Evolutionary conservation across 352 stramenopile genomes (phyloP).

Genomic region (Albugo candida): DNA sequence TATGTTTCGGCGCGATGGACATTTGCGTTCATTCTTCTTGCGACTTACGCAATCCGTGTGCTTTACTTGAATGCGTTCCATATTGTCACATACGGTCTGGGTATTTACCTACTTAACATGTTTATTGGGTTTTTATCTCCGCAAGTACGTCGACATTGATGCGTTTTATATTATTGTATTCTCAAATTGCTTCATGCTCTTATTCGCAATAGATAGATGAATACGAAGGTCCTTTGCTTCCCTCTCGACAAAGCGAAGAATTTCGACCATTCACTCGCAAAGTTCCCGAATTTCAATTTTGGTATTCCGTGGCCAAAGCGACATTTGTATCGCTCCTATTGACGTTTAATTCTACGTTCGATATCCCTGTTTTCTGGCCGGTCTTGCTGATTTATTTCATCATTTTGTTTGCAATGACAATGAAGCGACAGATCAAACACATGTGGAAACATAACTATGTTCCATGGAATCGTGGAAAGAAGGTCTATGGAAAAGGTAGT

Average conservation of each 20-base stretch:
- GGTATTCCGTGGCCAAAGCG: constrained; percentile 82
- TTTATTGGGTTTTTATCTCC: constrained; percentile 98
- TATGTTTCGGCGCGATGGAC: constrained; percentile 87
- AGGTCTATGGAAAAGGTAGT: constrained; percentile 51
- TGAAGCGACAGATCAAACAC: constrained; percentile 98
- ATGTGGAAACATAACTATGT: constrained; percentile 99
- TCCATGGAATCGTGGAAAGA: constrained; percentile 90
- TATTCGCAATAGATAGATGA: constrained; percentile 39
- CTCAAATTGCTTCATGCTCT: not conserved
- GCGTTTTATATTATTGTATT: not conserved
- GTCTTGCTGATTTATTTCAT: constrained; percentile 99
- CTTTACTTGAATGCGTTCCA: constrained; percentile 90
- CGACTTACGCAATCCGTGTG: constrained; percentile 87
- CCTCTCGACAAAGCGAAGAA: constrained; percentile 79
- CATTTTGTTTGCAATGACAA: constrained; percentile 95
- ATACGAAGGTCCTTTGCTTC: constrained; percentile 70
- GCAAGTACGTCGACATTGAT: constrained; percentile 39
- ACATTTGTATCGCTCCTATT: constrained; percentile 86
- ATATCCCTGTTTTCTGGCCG: constrained; percentile 98
- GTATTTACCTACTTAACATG: constrained; percentile 98
- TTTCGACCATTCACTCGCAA: constrained; percentile 83
- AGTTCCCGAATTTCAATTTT: constrained; percentile 99
- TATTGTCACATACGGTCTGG: constrained; percentile 97
- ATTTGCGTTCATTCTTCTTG: constrained; percentile 65
- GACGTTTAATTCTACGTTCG: constrained; percentile 97